Percentiles rank a stretch among this genome's conserved stretches.
These are phyloP conservation scores for Chionographis japonica DNA, from an alignment of 106 monocot species.

Conservation along the genomic window DNA sequence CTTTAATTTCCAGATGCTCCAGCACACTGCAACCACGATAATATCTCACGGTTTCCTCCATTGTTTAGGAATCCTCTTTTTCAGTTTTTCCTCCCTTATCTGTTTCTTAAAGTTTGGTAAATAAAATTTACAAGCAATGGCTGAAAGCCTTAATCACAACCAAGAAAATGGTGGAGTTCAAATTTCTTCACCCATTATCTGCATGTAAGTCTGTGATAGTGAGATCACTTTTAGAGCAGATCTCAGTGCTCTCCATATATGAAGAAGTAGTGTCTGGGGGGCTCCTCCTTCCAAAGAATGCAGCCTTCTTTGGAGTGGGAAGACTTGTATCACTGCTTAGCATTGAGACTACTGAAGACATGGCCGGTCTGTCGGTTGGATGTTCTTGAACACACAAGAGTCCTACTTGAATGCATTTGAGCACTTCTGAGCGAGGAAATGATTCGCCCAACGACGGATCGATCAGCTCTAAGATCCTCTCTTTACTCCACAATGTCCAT, in stretches of 20 bases:
- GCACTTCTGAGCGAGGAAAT: conserved; percentile 1
- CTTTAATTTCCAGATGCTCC: too few relatives aligned
- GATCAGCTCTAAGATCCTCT: conserved; percentile 11
- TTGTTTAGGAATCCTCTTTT: too few relatives aligned
- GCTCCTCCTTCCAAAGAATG: neutral
- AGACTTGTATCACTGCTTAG: conserved; percentile 5
- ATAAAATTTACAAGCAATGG: too few relatives aligned
- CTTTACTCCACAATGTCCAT: conserved; percentile 29
- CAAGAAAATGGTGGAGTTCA: too few relatives aligned
- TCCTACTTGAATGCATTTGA: conserved; percentile 18
- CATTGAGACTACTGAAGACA: conserved; percentile 15
- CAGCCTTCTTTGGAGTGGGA: conserved; percentile 1
- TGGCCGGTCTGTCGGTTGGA: conserved; percentile 16
- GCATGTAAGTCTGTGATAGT: neutral
- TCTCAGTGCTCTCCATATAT: neutral
- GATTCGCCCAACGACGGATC: conserved; percentile 11
- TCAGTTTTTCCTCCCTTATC: too few relatives aligned
- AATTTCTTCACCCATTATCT: neutral
- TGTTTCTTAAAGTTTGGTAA: too few relatives aligned
- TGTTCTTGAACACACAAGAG: conserved; percentile 23
- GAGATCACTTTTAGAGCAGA: neutral
- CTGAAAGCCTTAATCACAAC: too few relatives aligned
- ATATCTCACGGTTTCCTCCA: too few relatives aligned
- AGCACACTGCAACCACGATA: too few relatives aligned
- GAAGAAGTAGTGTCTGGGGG: neutral